Conservation (phyloP, 352 stramenopile species). For the Phytopythium montanum region DNA sequence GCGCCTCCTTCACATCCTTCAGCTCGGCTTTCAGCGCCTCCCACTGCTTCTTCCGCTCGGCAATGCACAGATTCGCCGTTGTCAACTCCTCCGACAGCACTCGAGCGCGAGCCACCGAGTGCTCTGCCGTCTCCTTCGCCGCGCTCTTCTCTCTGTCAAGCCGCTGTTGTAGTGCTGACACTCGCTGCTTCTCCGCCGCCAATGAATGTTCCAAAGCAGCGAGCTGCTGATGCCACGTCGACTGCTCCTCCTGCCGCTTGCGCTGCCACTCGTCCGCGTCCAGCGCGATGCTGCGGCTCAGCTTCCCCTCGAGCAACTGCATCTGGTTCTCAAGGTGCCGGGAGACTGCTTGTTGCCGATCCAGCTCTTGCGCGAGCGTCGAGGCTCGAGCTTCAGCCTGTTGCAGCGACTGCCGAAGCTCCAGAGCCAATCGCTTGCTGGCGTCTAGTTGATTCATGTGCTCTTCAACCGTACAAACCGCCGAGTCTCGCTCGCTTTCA, state of each 20-base stretch:
- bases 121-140: conserved; percentile 27
- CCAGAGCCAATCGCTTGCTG: background rate
- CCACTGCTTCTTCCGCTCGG: conserved; percentile 63
- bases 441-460: background rate
- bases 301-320: conserved; percentile 38
- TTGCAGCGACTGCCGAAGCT: conserved; percentile 13
- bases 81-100: conserved; percentile 50
- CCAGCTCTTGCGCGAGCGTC: conserved; percentile 23
- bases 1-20: background rate
- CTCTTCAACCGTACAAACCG: conserved; percentile 11
- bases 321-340: conserved; percentile 46
- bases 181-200: conserved; percentile 34
- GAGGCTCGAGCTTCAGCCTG: conserved; percentile 20
- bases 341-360: conserved; percentile 22
- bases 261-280: conserved; percentile 46
- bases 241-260: conserved; percentile 39
- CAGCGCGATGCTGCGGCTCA: conserved; percentile 41
- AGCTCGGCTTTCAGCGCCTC: conserved; percentile 11
- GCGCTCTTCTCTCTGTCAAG: conserved; percentile 38
- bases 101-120: conserved; percentile 35
- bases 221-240: conserved; percentile 58
- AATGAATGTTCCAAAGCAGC: conserved; percentile 51
- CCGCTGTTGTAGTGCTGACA: conserved; percentile 33
- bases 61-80: conserved; percentile 66
- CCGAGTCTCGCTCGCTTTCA: conserved; percentile 10